Evolutionary conservation across 192 early-diverging fungal species (phyloP).

Genomic region (Phycomyces blakesleeanus): DNA sequence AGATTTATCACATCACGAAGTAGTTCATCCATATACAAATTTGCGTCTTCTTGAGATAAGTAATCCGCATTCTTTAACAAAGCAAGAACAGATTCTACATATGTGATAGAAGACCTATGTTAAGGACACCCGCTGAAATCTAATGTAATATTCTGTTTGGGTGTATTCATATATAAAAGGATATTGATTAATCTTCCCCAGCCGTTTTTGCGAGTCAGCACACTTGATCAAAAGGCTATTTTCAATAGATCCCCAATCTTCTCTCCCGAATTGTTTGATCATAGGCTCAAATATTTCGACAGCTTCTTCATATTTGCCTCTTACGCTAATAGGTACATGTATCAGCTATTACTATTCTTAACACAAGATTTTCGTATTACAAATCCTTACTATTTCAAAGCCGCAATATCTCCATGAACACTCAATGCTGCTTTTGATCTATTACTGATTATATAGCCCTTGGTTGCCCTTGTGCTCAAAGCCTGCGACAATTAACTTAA

Average conservation of each 20-base stretch:
- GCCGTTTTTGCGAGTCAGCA: constrained; percentile 56
- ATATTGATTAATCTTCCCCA: constrained; percentile 48
- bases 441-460: constrained; percentile 62
- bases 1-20: constrained; percentile 32
- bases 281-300: constrained; percentile 59
- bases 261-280: constrained; percentile 48
- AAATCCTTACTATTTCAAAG: constrained; percentile 66
- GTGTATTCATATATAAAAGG: constrained; percentile 8
- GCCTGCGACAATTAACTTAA: constrained; percentile 32
- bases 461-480: constrained; percentile 62
- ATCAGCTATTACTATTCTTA: not conserved
- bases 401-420: constrained; percentile 73
- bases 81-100: constrained; percentile 43
- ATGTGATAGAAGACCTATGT: constrained; percentile 9
- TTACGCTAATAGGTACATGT: constrained; percentile 37
- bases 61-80: constrained; percentile 47
- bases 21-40: constrained; percentile 46
- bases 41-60: constrained; percentile 40
- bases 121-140: not conserved
- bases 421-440: constrained; percentile 57
- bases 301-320: constrained; percentile 64
- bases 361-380: not conserved
- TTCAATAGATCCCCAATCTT: constrained; percentile 67
- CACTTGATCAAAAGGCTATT: constrained; percentile 61
- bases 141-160: not conserved